Conservation (phyloP, 2,329 filamentous ascomycete genomes). For the Rutstroemia sp. region DNA sequence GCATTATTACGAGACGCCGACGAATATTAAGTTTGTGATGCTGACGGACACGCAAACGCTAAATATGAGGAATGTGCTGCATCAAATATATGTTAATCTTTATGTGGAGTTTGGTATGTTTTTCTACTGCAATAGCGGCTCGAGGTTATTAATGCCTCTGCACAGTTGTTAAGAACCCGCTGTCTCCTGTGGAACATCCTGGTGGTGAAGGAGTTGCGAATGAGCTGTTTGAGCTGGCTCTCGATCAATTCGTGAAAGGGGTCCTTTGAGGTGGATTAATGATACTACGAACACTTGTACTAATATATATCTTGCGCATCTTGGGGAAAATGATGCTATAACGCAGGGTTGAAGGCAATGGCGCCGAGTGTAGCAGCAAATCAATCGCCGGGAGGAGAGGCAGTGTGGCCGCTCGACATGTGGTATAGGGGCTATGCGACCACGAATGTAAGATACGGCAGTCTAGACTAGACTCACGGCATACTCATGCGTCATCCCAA, state of each 20-base stretch:
- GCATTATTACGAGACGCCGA: slow-evolving; percentile 97
- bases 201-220: slow-evolving; percentile 63
- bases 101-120: slow-evolving; percentile 85
- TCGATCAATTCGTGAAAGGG: slow-evolving; percentile 71
- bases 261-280: slow-evolving; percentile 35
- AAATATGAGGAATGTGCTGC: slow-evolving; percentile 88
- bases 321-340: no score
- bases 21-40: slow-evolving; percentile 93
- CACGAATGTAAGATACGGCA: no score
- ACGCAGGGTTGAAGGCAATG: no score
- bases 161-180: slow-evolving; percentile 62
- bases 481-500: no score
- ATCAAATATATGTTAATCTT: slow-evolving; percentile 97
- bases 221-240: slow-evolving; percentile 61
- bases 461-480: no score
- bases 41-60: slow-evolving; percentile 82
- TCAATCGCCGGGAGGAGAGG: no score
- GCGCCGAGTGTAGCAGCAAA: no score
- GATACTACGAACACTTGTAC: background rate
- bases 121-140: slow-evolving; percentile 11
- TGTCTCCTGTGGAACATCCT: slow-evolving; percentile 61
- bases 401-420: no score
- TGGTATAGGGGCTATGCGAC: no score
- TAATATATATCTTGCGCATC: background rate
- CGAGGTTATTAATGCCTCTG: slow-evolving; percentile 3